phyloP scores from a whole-genome alignment of 179 eudicot species.

The Vitellaria paradoxa region DNA sequence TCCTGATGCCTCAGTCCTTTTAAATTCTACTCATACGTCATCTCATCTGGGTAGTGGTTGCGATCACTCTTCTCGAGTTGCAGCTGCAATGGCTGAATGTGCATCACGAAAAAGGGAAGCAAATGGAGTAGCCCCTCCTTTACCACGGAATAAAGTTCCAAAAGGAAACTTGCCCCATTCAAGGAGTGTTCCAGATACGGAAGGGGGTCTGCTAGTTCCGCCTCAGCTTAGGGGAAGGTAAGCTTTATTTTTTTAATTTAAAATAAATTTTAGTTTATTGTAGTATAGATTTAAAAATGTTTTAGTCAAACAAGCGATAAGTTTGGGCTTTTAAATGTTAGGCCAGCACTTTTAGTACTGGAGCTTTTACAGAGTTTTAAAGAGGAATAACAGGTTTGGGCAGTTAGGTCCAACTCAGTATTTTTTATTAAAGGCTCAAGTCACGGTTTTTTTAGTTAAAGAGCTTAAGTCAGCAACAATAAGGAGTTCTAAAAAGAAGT shows the following conservation, averaged over 20 bases:
- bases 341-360: no score
- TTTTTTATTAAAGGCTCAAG: no score
- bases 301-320: no score
- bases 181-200: conserved; percentile 69
- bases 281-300: no score
- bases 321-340: no score
- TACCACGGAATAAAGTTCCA: conserved; percentile 62
- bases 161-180: conserved; percentile 60
- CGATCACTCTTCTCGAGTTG: conserved; percentile 86
- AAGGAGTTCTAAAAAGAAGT: no score
- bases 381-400: no score
- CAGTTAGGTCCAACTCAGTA: no score
- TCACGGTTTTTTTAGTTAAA: no score
- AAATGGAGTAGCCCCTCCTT: conserved; percentile 39
- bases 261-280: no score
- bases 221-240: conserved; percentile 92
- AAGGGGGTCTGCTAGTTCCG: conserved; percentile 57
- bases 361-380: no score
- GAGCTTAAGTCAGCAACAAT: no score
- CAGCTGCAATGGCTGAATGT: conserved; percentile 77
- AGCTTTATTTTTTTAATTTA: conserved; percentile 14
- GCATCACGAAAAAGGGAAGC: conserved; percentile 75
- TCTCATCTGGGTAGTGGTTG: conserved; percentile 33
- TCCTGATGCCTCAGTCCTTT: conserved; percentile 80
- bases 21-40: conserved; percentile 49